Evolutionary conservation across 192 early-diverging fungal genomes (phyloP).

Genomic region (Rhizophagus sp.): DNA sequence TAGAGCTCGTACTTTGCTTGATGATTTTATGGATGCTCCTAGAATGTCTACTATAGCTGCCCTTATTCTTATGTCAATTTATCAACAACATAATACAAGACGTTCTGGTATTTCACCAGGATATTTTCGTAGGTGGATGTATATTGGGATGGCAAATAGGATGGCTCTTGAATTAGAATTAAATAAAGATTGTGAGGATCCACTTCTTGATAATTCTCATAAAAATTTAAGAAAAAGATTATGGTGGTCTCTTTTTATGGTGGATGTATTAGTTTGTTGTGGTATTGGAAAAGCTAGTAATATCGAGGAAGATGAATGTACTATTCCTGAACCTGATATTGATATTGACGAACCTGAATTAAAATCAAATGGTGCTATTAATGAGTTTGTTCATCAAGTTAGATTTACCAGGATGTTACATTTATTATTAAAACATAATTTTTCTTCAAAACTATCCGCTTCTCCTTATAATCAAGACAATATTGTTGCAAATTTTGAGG

Average conservation of each 20-base stretch:
- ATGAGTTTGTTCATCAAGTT: conserved; percentile 21
- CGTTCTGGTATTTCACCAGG: conserved; percentile 3
- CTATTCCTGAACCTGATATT: conserved; percentile 11
- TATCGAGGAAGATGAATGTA: conserved; percentile 27
- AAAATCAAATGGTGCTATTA: neutral
- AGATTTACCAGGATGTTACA: conserved; percentile 19
- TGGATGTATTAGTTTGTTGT: conserved; percentile 28
- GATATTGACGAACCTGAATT: conserved; percentile 16
- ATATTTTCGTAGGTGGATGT: conserved; percentile 28
- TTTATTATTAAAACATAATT: conserved; percentile 18
- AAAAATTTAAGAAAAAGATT: conserved; percentile 25
- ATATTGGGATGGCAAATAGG: conserved; percentile 23
- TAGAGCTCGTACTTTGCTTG: conserved; percentile 5
- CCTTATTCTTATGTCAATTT: conserved; percentile 26
- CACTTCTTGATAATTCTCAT: neutral
- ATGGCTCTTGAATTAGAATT: conserved; percentile 30
- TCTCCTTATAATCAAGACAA: neutral
- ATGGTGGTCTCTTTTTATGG: conserved; percentile 33
- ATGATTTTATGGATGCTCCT: conserved; percentile 22
- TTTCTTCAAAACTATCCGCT: neutral
- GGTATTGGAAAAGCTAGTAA: conserved; percentile 15
- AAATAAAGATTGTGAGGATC: conserved; percentile 27
- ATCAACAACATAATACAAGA: conserved; percentile 16
- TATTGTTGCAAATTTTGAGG: neutral
- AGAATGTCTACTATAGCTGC: conserved; percentile 27